phyloP scores from a whole-genome alignment of 2,329 filamentous ascomycete species.

The Pseudogymnoascus sp. region DNA sequence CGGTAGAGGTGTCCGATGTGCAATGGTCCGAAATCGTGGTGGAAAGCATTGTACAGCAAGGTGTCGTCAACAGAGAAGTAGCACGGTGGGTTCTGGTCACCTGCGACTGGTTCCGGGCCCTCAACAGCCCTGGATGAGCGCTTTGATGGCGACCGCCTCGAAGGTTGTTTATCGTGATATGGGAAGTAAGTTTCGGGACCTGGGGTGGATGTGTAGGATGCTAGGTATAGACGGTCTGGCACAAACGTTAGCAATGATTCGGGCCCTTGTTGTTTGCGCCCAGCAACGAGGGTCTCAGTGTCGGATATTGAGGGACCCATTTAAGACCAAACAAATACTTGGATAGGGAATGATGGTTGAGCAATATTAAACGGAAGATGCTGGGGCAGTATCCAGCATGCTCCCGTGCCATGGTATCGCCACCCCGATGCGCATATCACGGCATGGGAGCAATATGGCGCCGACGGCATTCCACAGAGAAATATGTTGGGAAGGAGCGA shows the following conservation, averaged over 20 bases:
- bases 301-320: background rate
- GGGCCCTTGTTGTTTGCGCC: constrained; percentile 6
- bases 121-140: constrained; percentile 59
- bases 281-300: background rate
- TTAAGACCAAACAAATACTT: constrained; percentile 7
- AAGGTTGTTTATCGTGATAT: constrained; percentile 51
- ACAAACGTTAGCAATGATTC: constrained; percentile 32
- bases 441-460: constrained; percentile 6
- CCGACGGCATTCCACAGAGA: background rate
- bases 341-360: background rate
- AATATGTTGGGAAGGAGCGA: background rate
- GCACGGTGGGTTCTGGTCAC: constrained; percentile 60
- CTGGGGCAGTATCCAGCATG: background rate
- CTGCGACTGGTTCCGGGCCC: constrained; percentile 41
- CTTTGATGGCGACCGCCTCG: constrained; percentile 64
- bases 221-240: constrained; percentile 87
- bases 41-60: constrained; percentile 94
- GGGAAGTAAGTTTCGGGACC: constrained; percentile 79
- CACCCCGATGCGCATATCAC: background rate
- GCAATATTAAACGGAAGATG: background rate
- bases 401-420: background rate
- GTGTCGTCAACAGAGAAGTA: constrained; percentile 95
- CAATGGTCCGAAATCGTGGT: constrained; percentile 94
- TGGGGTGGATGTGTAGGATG: constrained; percentile 78
- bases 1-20: constrained; percentile 97